A percentile compares a stretch with the other conserved stretches of the same genome.
phyloP scores from a whole-genome alignment of 2,329 filamentous ascomycete species.

The Monosporascus sp. region DNA sequence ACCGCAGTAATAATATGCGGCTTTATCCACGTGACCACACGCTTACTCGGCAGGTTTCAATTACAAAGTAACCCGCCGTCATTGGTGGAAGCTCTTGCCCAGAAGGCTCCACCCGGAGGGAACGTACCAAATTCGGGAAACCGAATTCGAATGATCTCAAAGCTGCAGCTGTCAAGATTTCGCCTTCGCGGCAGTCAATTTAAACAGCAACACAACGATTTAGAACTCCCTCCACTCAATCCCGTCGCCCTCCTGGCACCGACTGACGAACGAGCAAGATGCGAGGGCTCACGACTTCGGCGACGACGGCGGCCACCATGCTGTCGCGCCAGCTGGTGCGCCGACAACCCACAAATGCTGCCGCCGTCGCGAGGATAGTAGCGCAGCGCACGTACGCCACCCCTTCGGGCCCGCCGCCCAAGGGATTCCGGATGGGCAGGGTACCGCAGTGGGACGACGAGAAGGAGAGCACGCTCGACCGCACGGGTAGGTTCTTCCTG shows the following conservation, averaged over 20 bases:
- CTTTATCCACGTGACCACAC: background rate
- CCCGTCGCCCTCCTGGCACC: background rate
- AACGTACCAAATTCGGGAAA: background rate
- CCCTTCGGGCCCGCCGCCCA: constrained; percentile 71
- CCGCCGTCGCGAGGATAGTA: constrained; percentile 25
- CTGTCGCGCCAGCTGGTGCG: constrained; percentile 28
- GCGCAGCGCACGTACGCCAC: constrained; percentile 51
- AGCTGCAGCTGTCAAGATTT: background rate
- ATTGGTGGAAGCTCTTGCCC: background rate
- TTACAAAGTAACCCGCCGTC: background rate
- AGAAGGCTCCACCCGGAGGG: background rate
- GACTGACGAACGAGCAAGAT: constrained; percentile 10
- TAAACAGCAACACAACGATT: background rate
- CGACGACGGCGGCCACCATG: constrained; percentile 19
- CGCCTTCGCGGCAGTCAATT: background rate
- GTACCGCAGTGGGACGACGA: constrained; percentile 76
- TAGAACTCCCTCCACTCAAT: background rate
- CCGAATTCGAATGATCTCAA: background rate
- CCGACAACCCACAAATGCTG: constrained; percentile 19
- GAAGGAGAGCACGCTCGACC: constrained; percentile 72
- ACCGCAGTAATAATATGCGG: background rate
- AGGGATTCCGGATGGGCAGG: constrained; percentile 72
- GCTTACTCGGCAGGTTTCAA: background rate
- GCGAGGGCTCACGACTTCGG: constrained; percentile 27
- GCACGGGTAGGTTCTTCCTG: constrained; percentile 89